A percentile compares a stretch with the other conserved stretches of the same genome.
Conservation (phyloP, 164 flowering plant species). For the Kingdonia uniflora region DNA sequence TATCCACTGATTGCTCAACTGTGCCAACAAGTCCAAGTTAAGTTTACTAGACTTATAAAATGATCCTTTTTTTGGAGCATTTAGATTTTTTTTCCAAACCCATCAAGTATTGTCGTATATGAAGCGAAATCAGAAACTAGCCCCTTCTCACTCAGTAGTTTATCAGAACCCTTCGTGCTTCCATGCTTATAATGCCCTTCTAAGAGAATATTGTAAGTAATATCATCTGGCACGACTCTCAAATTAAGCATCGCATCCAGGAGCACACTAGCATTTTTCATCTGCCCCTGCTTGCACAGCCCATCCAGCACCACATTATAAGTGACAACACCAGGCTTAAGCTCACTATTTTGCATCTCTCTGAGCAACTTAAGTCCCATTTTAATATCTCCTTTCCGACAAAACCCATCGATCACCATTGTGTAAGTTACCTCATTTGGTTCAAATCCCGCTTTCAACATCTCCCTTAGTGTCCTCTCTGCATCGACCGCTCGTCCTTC, state of each 20-base stretch:
- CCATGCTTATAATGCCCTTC: constrained; percentile 65
- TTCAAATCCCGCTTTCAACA: constrained; percentile 37
- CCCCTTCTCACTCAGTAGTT: constrained; percentile 48
- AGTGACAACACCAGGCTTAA: constrained; percentile 41
- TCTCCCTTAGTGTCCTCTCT: constrained; percentile 49
- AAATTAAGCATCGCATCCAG: constrained; percentile 62
- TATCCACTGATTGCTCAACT: no score
- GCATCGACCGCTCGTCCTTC: constrained; percentile 48
- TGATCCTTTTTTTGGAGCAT: constrained; percentile 8
- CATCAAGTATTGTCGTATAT: constrained; percentile 37
- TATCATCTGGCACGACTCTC: constrained; percentile 68
- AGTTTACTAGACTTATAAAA: no score
- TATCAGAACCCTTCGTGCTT: constrained; percentile 21
- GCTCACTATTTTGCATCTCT: constrained; percentile 54
- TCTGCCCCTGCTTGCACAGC: constrained; percentile 61
- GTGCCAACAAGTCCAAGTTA: no score
- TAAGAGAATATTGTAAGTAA: constrained; percentile 65
- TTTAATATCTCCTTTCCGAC: constrained; percentile 54
- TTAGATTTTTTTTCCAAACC: constrained; percentile 24
- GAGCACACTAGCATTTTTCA: constrained; percentile 61
- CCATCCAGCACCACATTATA: constrained; percentile 75
- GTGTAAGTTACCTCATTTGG: constrained; percentile 66
- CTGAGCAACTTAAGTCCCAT: constrained; percentile 54
- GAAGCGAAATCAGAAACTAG: constrained; percentile 56
- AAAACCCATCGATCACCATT: constrained; percentile 65